Base-by-base conservation (phyloP, 202 grass and related monocot species). In the Dendrocalamus latiflorus region DNA sequence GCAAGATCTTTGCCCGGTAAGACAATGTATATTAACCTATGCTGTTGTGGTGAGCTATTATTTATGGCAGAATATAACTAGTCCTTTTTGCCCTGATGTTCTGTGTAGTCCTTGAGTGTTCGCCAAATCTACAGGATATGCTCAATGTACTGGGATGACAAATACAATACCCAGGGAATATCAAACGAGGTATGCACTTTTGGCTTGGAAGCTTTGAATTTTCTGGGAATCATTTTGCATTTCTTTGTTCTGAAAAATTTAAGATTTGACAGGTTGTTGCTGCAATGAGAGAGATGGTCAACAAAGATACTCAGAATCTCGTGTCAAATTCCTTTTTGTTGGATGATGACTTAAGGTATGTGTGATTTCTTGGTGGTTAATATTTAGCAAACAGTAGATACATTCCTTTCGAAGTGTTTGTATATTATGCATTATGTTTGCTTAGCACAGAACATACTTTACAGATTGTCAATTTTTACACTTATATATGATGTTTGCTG, bases 61-160 rank as follows among this genome's bases (percentile, higher is more conserved):
- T 82, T 68, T 66, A 65, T 66, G 61, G n/a, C 51, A 84, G 51
- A 88, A 8, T 55, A 20, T 78, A 60, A 81, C 65, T 58, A 15
- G 22, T n/a, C 60, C 25, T 45, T 76, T 81, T 50, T 25, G 5
- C 20, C 14, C 21, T 58, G 54, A 8, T 60, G 47, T 76, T 64
- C 37, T 76, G 4, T 78, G 30, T 30, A 98, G 96, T 84, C 87
- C 65, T 84, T 98, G 81, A 98, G 96, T 90, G 83, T 98, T 66
- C 84, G 91, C 34, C 95, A 98, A 88, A 98, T 98, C 68, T 98
- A 98, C 69, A 82, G 95, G 81, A 98, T 98, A 90, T 98, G 95
- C 75, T 93, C 93, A 11, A 95, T 95, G 92, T 98, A 98, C 74
- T 98, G 95, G 95, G 95, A 98, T 80, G 95, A 98, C 70, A 95